Conservation (phyloP, 2,329 filamentous ascomycete species). For the Cladosporium oxysporum region DNA sequence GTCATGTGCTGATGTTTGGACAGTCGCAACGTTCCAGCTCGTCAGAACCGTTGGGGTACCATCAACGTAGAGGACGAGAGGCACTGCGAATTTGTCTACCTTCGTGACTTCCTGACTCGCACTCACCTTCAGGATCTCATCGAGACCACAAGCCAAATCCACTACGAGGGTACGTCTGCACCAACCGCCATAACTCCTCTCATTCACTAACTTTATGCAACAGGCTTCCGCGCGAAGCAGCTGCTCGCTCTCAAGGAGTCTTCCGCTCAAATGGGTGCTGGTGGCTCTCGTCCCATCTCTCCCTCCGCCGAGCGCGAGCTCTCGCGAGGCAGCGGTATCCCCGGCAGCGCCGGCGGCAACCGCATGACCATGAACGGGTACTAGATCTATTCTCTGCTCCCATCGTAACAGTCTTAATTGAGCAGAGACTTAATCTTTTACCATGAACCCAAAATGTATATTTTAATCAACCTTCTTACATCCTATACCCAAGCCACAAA, state of each 20-base stretch:
- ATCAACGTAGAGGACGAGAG: constrained; percentile 99
- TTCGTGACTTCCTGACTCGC: constrained; percentile 96
- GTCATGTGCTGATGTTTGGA: not conserved
- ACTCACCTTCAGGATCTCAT: constrained; percentile 98
- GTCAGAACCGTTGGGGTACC: constrained; percentile 98
- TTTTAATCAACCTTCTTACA: constrained; percentile 21
- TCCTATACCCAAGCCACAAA: not conserved
- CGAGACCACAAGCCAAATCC: constrained; percentile 98
- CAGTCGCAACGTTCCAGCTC: constrained; percentile 60
- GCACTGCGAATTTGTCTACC: constrained; percentile 99
- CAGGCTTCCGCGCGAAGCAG: constrained; percentile 95
- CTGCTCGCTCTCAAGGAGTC: constrained; percentile 97
- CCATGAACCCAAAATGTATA: constrained; percentile 21
- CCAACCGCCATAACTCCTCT: too few species aligned
- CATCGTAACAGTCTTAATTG: constrained; percentile 25
- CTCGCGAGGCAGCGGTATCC: constrained; percentile 25
- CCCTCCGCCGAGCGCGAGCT: constrained; percentile 92
- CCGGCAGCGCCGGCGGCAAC: constrained; percentile 72
- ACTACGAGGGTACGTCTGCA: constrained; percentile 69
- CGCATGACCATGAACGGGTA: constrained; percentile 99
- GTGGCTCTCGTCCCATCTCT: constrained; percentile 78
- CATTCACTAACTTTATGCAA: constrained; percentile 40
- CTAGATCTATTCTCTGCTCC: constrained; percentile 51
- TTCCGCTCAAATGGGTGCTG: constrained; percentile 78
- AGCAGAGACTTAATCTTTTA: constrained; percentile 23